Evolutionary conservation across 192 early-diverging fungal genomes (phyloP).

Genomic region (Lunasporangiospora selenospora): DNA sequence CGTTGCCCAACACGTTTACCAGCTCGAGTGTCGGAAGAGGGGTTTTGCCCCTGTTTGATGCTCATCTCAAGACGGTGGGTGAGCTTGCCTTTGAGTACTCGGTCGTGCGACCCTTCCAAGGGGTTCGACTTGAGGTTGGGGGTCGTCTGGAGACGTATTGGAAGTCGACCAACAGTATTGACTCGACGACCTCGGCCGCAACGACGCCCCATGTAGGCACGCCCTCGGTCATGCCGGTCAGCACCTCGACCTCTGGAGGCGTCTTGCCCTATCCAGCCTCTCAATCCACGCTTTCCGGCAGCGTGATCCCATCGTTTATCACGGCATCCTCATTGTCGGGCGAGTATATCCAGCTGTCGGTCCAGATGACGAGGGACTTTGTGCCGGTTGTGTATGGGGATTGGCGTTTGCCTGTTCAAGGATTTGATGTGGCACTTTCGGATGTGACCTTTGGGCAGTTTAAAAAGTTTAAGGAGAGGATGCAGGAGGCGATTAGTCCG

Average conservation of each 20-base stretch:
- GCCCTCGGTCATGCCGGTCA: conserved; percentile 7
- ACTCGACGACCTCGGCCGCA: too few species aligned
- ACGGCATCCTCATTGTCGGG: conserved; percentile 83
- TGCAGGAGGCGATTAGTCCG: background rate
- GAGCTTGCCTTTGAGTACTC: conserved; percentile 80
- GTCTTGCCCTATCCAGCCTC: conserved; percentile 23
- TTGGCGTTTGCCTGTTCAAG: conserved; percentile 66
- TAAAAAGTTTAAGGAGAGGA: conserved; percentile 8
- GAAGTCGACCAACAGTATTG: conserved; percentile 86
- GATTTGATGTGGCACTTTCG: conserved; percentile 48
- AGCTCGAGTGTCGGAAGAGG: too few species aligned
- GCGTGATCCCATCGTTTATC: conserved; percentile 63
- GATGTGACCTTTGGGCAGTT: conserved; percentile 56
- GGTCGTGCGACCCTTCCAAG: conserved; percentile 82
- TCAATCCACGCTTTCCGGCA: too few species aligned
- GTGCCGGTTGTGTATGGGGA: conserved; percentile 81
- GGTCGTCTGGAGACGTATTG: conserved; percentile 96
- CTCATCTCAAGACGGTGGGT: conserved; percentile 84
- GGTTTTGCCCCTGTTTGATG: conserved; percentile 81
- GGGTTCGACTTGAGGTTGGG: conserved; percentile 85
- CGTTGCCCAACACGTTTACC: conserved; percentile 73
- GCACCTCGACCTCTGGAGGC: background rate
- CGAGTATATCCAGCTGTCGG: conserved; percentile 83
- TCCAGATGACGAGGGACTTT: conserved; percentile 86
- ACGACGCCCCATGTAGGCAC: too few species aligned